Base-by-base conservation (phyloP, 192 early-diverging fungal species). In the Dispira simplex region DNA sequence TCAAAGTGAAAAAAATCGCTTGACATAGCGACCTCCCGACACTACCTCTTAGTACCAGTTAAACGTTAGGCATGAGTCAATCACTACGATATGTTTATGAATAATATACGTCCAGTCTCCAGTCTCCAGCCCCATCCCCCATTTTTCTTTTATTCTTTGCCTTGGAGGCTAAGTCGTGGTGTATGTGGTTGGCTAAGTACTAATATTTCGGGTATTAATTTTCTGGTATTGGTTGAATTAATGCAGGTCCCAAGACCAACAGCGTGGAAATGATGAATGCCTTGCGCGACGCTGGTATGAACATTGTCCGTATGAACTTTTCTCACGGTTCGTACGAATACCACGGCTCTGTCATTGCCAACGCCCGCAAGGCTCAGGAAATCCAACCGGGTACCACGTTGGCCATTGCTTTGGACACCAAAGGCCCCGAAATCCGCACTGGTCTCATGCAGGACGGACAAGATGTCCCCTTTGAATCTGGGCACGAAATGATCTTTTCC, bases 351-450 rank as follows among this genome's bases (percentile, higher is more conserved):
- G 80, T 84, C 32, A 80, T 88, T 26, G 84, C 86, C 66, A 87
- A 85, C 68, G 85, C 81, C 47, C 83, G 85, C 60, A 63, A 58
- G 44, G 77, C 78, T 20, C 71, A 75, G 60, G 68, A 71, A 53
- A 65, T 72, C 28, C 67, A 64, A 53, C 71, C 68, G 58, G 78
- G 71, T 25, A 70, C 73, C 54, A 73, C 78, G 12, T 73, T 79
- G 25, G 88, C 79, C 44, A 87, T 90, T 69, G 88, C 88, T 11
- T 74, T 90, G 21, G 88, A 90, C 73, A 90, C 86, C 66, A 91
- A 91, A 75, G 89, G 89, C 32, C 89, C 89, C 28, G 89, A 91
- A 77, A 91, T 91, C 76, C 86, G 90, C 54, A 91, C 88, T 16
- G 90, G 90, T 68, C 77, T 83, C 66, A 87, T 88, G 80, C 81